Conservation (phyloP, 2,329 filamentous ascomycete genomes). For the Pyrenophora teres region DNA sequence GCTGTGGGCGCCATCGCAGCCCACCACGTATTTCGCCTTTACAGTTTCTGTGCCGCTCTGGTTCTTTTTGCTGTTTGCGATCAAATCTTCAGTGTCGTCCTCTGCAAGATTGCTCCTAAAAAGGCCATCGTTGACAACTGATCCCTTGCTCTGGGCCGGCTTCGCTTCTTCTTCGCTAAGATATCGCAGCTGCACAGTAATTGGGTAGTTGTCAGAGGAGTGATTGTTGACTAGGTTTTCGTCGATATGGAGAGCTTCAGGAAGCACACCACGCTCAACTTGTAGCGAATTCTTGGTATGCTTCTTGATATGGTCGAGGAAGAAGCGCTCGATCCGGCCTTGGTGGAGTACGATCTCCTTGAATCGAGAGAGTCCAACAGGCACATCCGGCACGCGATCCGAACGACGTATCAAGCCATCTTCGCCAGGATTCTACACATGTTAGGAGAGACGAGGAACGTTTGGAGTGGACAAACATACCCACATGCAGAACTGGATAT, state of each 20-base stretch:
- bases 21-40: slow-evolving; percentile 67
- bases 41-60: slow-evolving; percentile 51
- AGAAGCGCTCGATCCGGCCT: slow-evolving; percentile 70
- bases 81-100: slow-evolving; percentile 63
- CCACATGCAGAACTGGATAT: slow-evolving; percentile 46
- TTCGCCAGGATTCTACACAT: slow-evolving; percentile 61
- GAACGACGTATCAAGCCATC: slow-evolving; percentile 62
- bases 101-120: slow-evolving; percentile 63
- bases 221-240: slow-evolving; percentile 55
- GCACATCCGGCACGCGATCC: slow-evolving; percentile 66
- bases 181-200: slow-evolving; percentile 63
- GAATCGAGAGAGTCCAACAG: slow-evolving; percentile 65
- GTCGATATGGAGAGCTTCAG: slow-evolving; percentile 61
- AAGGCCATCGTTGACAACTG: slow-evolving; percentile 56
- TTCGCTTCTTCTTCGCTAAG: slow-evolving; percentile 63
- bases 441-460: background rate
- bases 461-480: slow-evolving; percentile 21
- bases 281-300: slow-evolving; percentile 59
- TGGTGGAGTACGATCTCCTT: slow-evolving; percentile 72
- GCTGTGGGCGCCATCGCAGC: slow-evolving; percentile 70
- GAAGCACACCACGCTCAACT: slow-evolving; percentile 63
- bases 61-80: slow-evolving; percentile 47
- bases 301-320: slow-evolving; percentile 64
- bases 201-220: slow-evolving; percentile 57
- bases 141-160: slow-evolving; percentile 51